Conservation (phyloP, 2,329 filamentous ascomycete species). For the Purpureocillium lavendulum region DNA sequence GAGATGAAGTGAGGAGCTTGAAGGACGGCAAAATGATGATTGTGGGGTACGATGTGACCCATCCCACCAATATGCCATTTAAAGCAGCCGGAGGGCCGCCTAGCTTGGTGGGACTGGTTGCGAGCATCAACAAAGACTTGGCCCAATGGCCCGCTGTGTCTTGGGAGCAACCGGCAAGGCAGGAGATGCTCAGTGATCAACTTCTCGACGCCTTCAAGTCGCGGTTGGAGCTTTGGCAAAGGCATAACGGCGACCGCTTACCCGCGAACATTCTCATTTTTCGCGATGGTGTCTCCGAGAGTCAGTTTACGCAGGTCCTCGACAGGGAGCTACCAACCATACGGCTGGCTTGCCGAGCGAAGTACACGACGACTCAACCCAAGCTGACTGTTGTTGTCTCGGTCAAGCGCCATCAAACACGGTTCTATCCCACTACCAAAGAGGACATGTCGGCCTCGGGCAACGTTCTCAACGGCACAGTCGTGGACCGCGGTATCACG, state of each 20-base stretch:
- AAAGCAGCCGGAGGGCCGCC: not conserved
- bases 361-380: constrained; percentile 42
- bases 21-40: not conserved
- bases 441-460: constrained; percentile 38
- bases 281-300: not conserved
- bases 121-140: not conserved
- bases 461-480: constrained; percentile 70
- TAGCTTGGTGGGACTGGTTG: not conserved
- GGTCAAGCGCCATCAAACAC: constrained; percentile 81
- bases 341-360: constrained; percentile 50
- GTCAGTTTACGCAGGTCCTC: constrained; percentile 29
- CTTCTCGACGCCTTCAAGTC: not conserved
- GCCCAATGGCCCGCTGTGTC: not conserved
- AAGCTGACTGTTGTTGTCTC: constrained; percentile 69
- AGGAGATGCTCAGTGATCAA: not conserved
- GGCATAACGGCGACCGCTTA: not conserved
- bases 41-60: not conserved
- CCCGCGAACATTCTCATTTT: not conserved
- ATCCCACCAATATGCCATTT: not conserved
- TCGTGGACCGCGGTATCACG: constrained; percentile 79
- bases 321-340: constrained; percentile 59
- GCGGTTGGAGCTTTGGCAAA: not conserved
- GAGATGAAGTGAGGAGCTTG: constrained; percentile 23
- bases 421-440: constrained; percentile 65
- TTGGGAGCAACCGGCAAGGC: not conserved